phyloP scores from a whole-genome alignment of 768 basidiomycete genomes.

The Zangia roseola region DNA sequence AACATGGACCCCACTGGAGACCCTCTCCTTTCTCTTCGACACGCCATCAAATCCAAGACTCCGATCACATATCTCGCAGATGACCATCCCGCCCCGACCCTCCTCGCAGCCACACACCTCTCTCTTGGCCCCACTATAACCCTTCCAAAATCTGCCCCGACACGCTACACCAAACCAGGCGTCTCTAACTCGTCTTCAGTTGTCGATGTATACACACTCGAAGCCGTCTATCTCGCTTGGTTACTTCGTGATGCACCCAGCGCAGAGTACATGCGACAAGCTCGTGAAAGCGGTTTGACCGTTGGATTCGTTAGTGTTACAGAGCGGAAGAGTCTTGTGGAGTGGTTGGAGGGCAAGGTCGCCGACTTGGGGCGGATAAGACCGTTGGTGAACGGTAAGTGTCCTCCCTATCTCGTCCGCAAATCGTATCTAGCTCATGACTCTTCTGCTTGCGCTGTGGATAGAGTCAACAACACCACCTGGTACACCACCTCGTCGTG shows the following conservation, averaged over 20 bases:
- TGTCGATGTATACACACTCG: constrained; percentile 69
- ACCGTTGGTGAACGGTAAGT: constrained; percentile 22
- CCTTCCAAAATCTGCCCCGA: constrained; percentile 72
- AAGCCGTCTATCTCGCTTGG: constrained; percentile 87
- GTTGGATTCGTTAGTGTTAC: constrained; percentile 83
- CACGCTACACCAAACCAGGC: constrained; percentile 73
- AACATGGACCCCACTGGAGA: constrained; percentile 34
- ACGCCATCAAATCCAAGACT: constrained; percentile 57
- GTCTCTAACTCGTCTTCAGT: constrained; percentile 29
- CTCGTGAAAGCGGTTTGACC: constrained; percentile 68
- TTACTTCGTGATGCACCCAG: constrained; percentile 66
- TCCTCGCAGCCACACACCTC: constrained; percentile 63
- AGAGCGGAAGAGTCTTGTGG: constrained; percentile 81
- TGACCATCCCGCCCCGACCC: constrained; percentile 41
- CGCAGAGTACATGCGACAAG: constrained; percentile 88
- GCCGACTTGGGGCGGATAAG: constrained; percentile 26
- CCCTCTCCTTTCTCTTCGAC: constrained; percentile 54
- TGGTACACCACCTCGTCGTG: constrained; percentile 48
- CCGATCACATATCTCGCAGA: constrained; percentile 46
- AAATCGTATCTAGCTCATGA: background rate
- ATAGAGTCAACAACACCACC: constrained; percentile 60
- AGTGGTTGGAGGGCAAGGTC: constrained; percentile 71
- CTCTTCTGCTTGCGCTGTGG: background rate
- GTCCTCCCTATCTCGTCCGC: background rate
- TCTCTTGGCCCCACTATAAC: constrained; percentile 49